Evolutionary conservation across 768 basidiomycete genomes (phyloP).

Genomic region (Leccinum broughii): DNA sequence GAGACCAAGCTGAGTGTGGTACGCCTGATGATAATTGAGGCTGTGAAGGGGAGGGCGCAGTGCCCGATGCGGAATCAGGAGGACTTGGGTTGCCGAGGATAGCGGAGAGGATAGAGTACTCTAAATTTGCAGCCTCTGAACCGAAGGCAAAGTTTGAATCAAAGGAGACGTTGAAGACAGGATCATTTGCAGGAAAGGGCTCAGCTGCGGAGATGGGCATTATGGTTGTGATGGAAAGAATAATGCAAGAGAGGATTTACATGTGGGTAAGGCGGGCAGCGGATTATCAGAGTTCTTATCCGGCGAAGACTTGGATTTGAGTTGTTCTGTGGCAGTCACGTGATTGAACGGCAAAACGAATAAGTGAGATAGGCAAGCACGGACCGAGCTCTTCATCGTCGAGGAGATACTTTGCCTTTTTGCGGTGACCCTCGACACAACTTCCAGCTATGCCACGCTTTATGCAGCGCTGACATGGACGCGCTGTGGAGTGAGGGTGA

Average conservation of each 20-base stretch:
- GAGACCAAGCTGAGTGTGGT: constrained; percentile 38
- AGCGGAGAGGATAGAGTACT: constrained; percentile 91
- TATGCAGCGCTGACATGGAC: constrained; percentile 93
- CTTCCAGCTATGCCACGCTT: constrained; percentile 88
- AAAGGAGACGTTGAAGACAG: constrained; percentile 61
- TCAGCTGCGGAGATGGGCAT: constrained; percentile 39
- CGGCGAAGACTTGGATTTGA: constrained; percentile 34
- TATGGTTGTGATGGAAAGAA: constrained; percentile 11
- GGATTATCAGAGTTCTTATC: constrained; percentile 34
- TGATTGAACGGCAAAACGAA: constrained; percentile 21
- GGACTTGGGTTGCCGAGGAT: constrained; percentile 82
- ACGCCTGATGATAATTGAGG: constrained; percentile 25
- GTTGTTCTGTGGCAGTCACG: constrained; percentile 39
- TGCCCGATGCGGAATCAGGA: constrained; percentile 30
- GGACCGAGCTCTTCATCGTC: constrained; percentile 91
- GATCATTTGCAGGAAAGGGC: constrained; percentile 52
- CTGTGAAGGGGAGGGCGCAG: constrained; percentile 32
- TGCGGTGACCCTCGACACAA: constrained; percentile 93
- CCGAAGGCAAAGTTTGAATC: constrained; percentile 69
- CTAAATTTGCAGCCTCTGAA: constrained; percentile 89
- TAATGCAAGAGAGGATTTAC: constrained; percentile 26
- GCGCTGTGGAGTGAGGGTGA: constrained; percentile 52
- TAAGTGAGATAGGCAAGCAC: constrained; percentile 17
- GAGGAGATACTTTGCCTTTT: constrained; percentile 96
- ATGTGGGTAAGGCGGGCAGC: constrained; percentile 28